Percentiles rank a stretch among this genome's conserved stretches.
These are phyloP conservation scores for Chaetomidium leptoderma DNA, from an alignment of 495 filamentous ascomycete species.

Conservation along the genomic window DNA sequence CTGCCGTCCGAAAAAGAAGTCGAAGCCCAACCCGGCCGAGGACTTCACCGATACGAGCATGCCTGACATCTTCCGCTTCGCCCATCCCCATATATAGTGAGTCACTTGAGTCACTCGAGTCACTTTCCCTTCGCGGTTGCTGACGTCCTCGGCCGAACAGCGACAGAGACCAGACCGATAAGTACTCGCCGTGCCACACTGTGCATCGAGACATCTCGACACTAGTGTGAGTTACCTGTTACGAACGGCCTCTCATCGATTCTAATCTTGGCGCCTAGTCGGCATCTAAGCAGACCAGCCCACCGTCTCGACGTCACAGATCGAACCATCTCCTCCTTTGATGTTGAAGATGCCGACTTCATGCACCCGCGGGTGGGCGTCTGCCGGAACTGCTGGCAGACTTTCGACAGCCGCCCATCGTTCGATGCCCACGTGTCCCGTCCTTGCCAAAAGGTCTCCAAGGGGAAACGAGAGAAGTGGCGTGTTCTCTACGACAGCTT, in stretches of 20 bases:
- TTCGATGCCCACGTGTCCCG: constrained; percentile 26
- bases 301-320: constrained; percentile 31
- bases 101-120: constrained; percentile 4
- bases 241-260: not conserved
- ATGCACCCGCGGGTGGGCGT: constrained; percentile 28
- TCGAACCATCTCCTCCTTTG: constrained; percentile 31
- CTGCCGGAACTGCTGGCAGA: constrained; percentile 32
- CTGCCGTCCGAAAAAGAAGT: constrained; percentile 21
- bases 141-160: constrained; percentile 23
- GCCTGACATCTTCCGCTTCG: constrained; percentile 33
- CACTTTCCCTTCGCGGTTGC: constrained; percentile 2
- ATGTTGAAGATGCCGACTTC: constrained; percentile 26
- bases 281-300: constrained; percentile 31
- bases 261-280: constrained; percentile 20
- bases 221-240: constrained; percentile 28
- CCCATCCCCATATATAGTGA: constrained; percentile 33
- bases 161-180: constrained; percentile 29
- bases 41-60: constrained; percentile 32
- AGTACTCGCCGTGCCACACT: constrained; percentile 34
- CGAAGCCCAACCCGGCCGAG: constrained; percentile 18
- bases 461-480: constrained; percentile 36
- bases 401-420: constrained; percentile 19
- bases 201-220: constrained; percentile 36
- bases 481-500: constrained; percentile 30
- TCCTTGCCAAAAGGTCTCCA: constrained; percentile 31